These are phyloP conservation scores for Annulohypoxylon maeteangense DNA, from an alignment of 495 filamentous ascomycete genomes.

Conservation along the genomic window DNA sequence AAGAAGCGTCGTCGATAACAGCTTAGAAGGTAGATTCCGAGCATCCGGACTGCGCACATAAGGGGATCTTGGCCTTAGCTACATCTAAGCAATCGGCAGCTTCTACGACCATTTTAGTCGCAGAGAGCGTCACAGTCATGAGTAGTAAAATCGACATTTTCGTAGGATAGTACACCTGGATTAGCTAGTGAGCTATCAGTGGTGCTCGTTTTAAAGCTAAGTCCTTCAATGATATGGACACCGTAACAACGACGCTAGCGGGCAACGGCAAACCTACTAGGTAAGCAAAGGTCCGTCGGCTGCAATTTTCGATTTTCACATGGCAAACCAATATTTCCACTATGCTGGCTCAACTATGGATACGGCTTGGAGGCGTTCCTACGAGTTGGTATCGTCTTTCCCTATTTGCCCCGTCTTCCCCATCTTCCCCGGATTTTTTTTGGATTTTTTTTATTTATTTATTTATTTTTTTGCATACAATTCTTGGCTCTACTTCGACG, in stretches of 20 bases:
- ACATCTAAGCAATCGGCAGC: constrained; percentile 42
- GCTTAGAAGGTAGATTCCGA: constrained; percentile 31
- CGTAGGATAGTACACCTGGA: not conserved
- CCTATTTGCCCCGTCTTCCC: not conserved
- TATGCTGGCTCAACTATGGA: not conserved
- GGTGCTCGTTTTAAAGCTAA: not conserved
- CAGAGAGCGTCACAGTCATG: not conserved
- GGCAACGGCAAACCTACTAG: not conserved
- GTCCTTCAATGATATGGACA: not conserved
- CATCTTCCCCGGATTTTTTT: not conserved
- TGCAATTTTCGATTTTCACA: constrained; percentile 7
- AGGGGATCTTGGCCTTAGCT: constrained; percentile 43
- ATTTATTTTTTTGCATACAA: not conserved
- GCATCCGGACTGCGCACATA: constrained; percentile 46
- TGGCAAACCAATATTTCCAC: constrained; percentile 4
- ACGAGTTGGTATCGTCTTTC: not conserved
- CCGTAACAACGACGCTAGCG: not conserved
- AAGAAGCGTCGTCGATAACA: constrained; percentile 44
- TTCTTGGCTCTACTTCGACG: constrained; percentile 19
- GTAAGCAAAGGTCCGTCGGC: not conserved
- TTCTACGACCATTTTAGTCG: not conserved
- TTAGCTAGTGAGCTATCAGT: not conserved
- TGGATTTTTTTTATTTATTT: not conserved
- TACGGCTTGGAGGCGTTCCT: not conserved
- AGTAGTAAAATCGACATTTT: constrained; percentile 7